Evolutionary conservation across 176 grass and related monocot species (phyloP).

Genomic region (Carex cristatella): DNA sequence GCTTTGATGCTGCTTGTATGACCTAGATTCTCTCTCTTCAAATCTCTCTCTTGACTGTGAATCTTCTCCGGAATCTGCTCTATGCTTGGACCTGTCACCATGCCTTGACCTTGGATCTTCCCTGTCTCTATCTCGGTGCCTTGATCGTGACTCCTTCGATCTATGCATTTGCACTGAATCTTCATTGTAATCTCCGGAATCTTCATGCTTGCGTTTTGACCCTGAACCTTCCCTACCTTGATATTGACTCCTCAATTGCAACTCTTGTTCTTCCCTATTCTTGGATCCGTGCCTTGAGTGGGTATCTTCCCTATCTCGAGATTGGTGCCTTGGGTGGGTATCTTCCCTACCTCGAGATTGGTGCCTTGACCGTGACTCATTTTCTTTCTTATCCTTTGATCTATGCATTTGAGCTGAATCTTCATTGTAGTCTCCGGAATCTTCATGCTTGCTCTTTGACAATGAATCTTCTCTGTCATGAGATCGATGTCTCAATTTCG

Average conservation of each 20-base stretch:
- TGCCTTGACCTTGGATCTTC: slow-evolving; percentile 32
- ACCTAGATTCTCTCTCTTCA: slow-evolving; percentile 33
- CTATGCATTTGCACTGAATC: neutral
- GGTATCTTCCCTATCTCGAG: slow-evolving; percentile 23
- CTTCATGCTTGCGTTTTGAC: slow-evolving; percentile 24
- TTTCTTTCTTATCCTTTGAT: neutral
- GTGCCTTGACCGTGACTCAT: slow-evolving; percentile 20
- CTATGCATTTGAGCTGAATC: neutral
- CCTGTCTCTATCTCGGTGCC: slow-evolving; percentile 18
- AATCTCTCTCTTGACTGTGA: slow-evolving; percentile 28
- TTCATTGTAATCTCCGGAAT: slow-evolving; percentile 10
- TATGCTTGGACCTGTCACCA: slow-evolving; percentile 23
- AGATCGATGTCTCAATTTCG: neutral
- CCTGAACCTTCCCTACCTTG: neutral
- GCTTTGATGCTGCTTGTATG: slow-evolving; percentile 22
- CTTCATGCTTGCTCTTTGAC: slow-evolving; percentile 25
- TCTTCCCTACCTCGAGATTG: neutral
- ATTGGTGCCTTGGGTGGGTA: neutral
- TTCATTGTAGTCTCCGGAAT: slow-evolving; percentile 9
- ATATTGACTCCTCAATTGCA: neutral
- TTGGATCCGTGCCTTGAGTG: slow-evolving; percentile 20
- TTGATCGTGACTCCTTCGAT: slow-evolving; percentile 26
- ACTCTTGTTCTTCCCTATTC: slow-evolving; percentile 25
- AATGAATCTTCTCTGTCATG: slow-evolving; percentile 9
- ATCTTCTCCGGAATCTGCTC: slow-evolving; percentile 21